A percentile compares a stretch with the other conserved stretches of the same genome.
Evolutionary conservation across 2,329 filamentous ascomycete genomes (phyloP).

Genomic region (Colletotrichum cordylinicola): DNA sequence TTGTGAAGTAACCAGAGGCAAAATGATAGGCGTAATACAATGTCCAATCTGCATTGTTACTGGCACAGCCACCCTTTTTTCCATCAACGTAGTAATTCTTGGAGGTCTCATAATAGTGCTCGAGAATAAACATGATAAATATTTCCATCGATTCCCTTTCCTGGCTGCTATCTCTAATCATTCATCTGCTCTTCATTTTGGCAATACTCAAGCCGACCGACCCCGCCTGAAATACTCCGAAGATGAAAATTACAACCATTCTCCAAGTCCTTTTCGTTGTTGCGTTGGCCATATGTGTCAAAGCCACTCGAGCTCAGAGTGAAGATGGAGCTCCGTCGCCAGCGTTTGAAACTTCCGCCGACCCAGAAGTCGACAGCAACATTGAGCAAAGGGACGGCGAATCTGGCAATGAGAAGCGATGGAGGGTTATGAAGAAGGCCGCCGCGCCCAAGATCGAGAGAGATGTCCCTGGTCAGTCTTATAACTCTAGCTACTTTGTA

Average conservation of each 20-base stretch:
- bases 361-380: neutral
- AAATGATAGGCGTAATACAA: neutral
- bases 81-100: too few species aligned
- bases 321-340: neutral
- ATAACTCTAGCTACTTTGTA: neutral
- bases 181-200: neutral
- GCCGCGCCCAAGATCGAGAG: neutral
- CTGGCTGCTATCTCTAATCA: neutral
- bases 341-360: neutral
- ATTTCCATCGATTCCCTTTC: neutral
- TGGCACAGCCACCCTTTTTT: too few species aligned
- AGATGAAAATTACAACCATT: neutral
- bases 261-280: neutral
- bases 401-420: neutral
- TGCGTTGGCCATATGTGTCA: neutral
- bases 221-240: rapidly evolving
- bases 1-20: neutral
- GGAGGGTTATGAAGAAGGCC: neutral
- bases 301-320: neutral
- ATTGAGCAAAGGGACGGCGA: neutral
- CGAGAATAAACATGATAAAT: neutral
- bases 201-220: neutral
- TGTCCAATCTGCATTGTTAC: neutral
- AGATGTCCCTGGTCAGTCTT: neutral
- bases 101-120: too few species aligned